Conservation (phyloP, 441 rosid genomes). For the Metrosideros polymorpha region DNA sequence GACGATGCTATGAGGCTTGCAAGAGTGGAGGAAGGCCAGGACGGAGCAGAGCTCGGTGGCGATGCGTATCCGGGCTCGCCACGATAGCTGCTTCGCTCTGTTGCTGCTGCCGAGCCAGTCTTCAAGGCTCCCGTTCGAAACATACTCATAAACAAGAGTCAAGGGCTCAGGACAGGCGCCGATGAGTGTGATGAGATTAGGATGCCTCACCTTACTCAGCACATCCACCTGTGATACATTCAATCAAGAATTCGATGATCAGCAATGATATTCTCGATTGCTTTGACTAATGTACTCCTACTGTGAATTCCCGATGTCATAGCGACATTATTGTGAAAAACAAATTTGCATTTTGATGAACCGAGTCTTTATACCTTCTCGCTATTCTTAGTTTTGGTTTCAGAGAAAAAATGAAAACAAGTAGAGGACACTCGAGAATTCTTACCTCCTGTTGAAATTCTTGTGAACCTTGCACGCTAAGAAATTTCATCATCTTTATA, state of each 20-base stretch:
- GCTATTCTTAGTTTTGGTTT: not conserved
- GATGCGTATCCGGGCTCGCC: constrained; percentile 69
- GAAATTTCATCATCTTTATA: constrained; percentile 57
- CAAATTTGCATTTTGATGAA: not conserved
- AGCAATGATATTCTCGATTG: not conserved
- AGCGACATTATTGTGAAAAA: not conserved
- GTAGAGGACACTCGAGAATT: not conserved
- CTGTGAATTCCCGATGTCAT: not conserved
- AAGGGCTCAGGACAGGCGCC: constrained; percentile 87
- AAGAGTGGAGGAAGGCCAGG: constrained; percentile 82
- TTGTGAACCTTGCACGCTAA: constrained; percentile 71
- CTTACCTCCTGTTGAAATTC: constrained; percentile 88
- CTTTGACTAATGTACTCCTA: not conserved
- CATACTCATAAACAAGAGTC: constrained; percentile 79
- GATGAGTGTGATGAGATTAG: constrained; percentile 68
- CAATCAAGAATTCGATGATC: not conserved
- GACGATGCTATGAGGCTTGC: constrained; percentile 58
- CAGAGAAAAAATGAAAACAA: not conserved
- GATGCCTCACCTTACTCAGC: constrained; percentile 85
- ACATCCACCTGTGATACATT: constrained; percentile 51
- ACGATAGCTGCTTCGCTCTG: constrained; percentile 66
- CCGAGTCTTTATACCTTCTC: not conserved
- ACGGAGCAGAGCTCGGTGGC: constrained; percentile 79
- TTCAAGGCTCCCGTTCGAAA: constrained; percentile 85
- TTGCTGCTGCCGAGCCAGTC: constrained; percentile 73